Percentiles rank a stretch among this genome's conserved stretches.
These are phyloP conservation scores for Podospora comata DNA, from an alignment of 495 filamentous ascomycete species.

Conservation along the genomic window DNA sequence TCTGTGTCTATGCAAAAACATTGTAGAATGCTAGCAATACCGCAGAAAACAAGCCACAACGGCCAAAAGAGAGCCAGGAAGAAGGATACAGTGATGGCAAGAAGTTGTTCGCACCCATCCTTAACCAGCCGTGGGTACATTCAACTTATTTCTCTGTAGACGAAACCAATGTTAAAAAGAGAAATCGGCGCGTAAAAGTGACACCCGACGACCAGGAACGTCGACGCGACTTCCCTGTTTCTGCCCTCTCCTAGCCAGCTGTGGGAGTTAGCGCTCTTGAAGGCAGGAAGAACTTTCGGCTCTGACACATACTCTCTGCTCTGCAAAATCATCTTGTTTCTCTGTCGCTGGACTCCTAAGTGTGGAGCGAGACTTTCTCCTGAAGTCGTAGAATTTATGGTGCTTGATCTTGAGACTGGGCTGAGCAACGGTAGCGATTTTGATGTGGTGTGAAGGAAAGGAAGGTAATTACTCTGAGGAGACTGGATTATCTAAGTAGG, in stretches of 20 bases:
- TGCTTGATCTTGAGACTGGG: no score
- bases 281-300: neutral
- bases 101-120: neutral
- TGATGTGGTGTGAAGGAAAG: no score
- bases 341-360: no score
- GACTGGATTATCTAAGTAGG: no score
- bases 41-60: neutral
- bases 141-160: neutral
- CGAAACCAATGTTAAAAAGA: neutral
- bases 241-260: neutral
- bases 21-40: neutral
- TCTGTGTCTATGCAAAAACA: neutral
- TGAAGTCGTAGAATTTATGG: no score
- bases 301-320: neutral
- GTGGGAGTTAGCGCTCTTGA: neutral
- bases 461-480: no score
- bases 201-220: neutral
- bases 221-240: neutral
- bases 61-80: neutral
- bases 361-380: no score
- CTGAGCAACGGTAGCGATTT: no score
- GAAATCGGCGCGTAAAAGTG: neutral
- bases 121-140: neutral
- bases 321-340: neutral
- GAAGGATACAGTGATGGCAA: neutral